Evolutionary conservation across 805 yeast species (phyloP), one percentile per base, ranked within the genome.

Genomic region (Lachancea cidri): DNA sequence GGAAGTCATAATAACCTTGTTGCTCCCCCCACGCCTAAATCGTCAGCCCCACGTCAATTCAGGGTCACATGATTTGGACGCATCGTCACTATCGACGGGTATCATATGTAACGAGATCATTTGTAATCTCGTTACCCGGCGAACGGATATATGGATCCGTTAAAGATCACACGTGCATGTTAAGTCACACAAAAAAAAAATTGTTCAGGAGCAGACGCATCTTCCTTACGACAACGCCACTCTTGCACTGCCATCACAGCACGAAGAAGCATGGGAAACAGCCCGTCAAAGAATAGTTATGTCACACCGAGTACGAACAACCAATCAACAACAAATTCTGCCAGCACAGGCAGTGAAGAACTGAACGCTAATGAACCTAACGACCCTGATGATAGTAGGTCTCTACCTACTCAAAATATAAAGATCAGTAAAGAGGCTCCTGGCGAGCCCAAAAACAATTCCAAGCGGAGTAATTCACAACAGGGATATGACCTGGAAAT

Each of bases 221-320:
- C 27, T 22, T 7, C 9, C 7, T 22, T 22, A 22, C 27, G 27
- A 20, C 31, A 24, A 22, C 37, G 22, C 25, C 37, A 34, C 37
- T 34, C 25, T 20, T 34, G 19, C n/a, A 22, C 27, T 22, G 27
- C 27, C 27, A 7, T 22, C 11, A 7, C 27, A 22, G 27, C 27
- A 22, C 27, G n/a, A 22, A 25, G 34, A 30, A 48, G 47, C 56
- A 77, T 77, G 82, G 82, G 83, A 66, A 77, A 76, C 67, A 76
- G 76, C 81, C 82, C 82, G 70, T 76, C 82, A 32, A 64, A 62
- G 48, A 61, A 56, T 39, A 58, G 56, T 45, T 57, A 57, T 55
- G 64, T 62, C 54, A 59, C 62, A 53, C 65, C 68, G 64, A 61
- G 56, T 60, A 54, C 67, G 60, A 59, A 54, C 40, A 51, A 47